Evolutionary conservation across 2,329 filamentous ascomycete species (phyloP).

Genomic region (Alternaria longipes): DNA sequence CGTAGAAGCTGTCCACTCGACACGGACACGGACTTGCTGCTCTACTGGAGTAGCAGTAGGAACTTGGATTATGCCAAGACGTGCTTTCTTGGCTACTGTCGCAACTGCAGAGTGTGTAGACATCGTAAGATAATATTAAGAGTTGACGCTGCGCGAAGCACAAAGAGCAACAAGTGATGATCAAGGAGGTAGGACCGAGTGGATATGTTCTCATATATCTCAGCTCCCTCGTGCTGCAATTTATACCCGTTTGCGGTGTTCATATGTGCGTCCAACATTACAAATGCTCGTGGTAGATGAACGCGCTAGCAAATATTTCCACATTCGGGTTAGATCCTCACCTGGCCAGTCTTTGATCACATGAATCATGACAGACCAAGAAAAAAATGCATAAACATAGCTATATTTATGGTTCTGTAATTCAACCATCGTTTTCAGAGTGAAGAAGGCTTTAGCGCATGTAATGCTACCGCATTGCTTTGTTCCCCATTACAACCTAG

Average conservation of each 20-base stretch:
- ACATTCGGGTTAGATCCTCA: not conserved
- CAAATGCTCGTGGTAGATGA: slow-evolving; percentile 4
- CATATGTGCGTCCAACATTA: slow-evolving; percentile 1
- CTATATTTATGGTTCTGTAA: not conserved
- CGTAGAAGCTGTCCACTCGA: slow-evolving; percentile 68
- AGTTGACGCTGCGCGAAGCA: not conserved
- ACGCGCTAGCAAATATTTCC: slow-evolving; percentile 18
- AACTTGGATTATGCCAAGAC: slow-evolving; percentile 49
- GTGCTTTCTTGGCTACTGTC: slow-evolving; percentile 50
- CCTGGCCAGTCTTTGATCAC: not conserved
- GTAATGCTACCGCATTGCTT: not conserved
- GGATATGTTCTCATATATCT: not conserved
- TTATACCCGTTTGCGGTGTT: too few species aligned
- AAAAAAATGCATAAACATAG: too few species aligned
- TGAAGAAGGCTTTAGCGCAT: not conserved
- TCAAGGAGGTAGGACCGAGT: not conserved
- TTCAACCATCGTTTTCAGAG: not conserved
- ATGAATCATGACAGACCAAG: not conserved
- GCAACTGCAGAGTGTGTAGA: slow-evolving; percentile 54
- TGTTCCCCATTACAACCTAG: not conserved
- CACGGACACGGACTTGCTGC: slow-evolving; percentile 63
- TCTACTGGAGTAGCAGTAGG: slow-evolving; percentile 44
- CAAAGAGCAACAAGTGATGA: not conserved
- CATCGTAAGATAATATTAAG: slow-evolving; percentile 17
- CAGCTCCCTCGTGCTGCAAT: too few species aligned